phyloP scores from a whole-genome alignment of 2,329 filamentous ascomycete species.

The Grosmannia huntii region DNA sequence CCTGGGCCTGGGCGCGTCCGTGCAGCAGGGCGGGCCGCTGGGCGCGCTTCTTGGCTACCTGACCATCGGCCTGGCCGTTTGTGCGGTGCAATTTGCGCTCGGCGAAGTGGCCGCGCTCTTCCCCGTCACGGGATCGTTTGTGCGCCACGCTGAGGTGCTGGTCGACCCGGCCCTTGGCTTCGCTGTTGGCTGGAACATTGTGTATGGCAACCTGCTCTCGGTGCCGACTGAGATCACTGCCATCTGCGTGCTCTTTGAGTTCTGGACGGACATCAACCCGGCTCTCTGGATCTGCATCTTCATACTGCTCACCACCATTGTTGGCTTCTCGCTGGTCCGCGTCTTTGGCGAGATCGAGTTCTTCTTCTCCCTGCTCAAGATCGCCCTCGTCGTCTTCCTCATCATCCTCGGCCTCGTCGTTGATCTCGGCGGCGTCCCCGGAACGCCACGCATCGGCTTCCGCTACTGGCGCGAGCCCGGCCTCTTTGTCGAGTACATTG shows the following conservation, averaged over 20 bases:
- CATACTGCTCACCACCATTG: conserved; percentile 41
- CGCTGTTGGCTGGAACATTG: conserved; percentile 37
- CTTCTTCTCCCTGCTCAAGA: conserved; percentile 47
- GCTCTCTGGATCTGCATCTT: conserved; percentile 33
- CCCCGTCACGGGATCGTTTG: conserved; percentile 62
- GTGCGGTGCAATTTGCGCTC: conserved; percentile 58
- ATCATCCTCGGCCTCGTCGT: conserved; percentile 43
- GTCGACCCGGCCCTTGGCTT: conserved; percentile 34
- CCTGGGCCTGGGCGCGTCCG: conserved; percentile 50
- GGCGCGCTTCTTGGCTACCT: conserved; percentile 55
- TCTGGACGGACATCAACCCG: conserved; percentile 36
- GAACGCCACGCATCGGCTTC: conserved; percentile 35
- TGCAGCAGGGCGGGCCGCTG: conserved; percentile 51
- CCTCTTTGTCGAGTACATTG: conserved; percentile 35
- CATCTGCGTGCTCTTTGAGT: conserved; percentile 44
- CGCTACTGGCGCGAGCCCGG: conserved; percentile 34
- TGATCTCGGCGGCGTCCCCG: conserved; percentile 41
- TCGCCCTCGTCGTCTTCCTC: conserved; percentile 44
- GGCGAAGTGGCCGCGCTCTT: conserved; percentile 69
- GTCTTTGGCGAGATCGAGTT: conserved; percentile 51
- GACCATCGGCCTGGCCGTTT: conserved; percentile 61
- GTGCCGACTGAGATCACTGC: conserved; percentile 36
- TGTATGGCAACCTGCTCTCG: conserved; percentile 38
- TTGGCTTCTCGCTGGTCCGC: conserved; percentile 39
- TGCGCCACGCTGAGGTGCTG: conserved; percentile 47